Evolutionary conservation across 768 basidiomycete genomes (phyloP).

Genomic region (Rhizopogon vesiculosus): DNA sequence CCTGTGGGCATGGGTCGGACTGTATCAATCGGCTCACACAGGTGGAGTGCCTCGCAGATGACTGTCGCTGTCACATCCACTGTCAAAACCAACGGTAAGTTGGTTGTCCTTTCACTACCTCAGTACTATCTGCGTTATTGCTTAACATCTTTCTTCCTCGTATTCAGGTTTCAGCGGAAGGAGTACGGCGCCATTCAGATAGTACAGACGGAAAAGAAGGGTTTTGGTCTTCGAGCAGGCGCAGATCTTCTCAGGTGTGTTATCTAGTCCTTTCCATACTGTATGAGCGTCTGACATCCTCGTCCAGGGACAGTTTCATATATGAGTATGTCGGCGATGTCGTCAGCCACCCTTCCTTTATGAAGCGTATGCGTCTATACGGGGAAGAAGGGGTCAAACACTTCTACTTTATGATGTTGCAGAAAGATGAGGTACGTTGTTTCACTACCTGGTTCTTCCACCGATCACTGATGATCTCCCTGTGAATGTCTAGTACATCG

Average conservation of each 20-base stretch:
- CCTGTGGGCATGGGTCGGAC: slow-evolving; percentile 85
- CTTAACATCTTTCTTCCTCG: slow-evolving; percentile 1
- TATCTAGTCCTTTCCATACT: neutral
- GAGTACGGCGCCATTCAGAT: slow-evolving; percentile 86
- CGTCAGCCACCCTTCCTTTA: slow-evolving; percentile 79
- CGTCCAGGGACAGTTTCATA: slow-evolving; percentile 78
- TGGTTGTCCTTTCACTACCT: neutral
- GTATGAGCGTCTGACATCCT: slow-evolving; percentile 2
- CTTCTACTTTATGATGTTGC: slow-evolving; percentile 99
- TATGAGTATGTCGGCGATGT: slow-evolving; percentile 99
- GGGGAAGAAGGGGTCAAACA: slow-evolving; percentile 90
- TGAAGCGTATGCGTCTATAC: slow-evolving; percentile 92
- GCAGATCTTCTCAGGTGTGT: slow-evolving; percentile 59
- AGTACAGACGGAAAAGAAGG: slow-evolving; percentile 93
- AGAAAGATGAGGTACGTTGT: slow-evolving; percentile 84
- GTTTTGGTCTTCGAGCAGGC: slow-evolving; percentile 85
- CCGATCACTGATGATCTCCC: neutral
- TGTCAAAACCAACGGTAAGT: slow-evolving; percentile 92
- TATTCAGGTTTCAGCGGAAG: slow-evolving; percentile 74
- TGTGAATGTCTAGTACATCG: slow-evolving; percentile 70
- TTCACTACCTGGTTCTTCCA: neutral
- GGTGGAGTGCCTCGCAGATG: slow-evolving; percentile 89
- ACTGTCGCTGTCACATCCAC: slow-evolving; percentile 76
- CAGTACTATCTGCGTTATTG: neutral
- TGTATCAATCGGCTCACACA: slow-evolving; percentile 98